Percentiles rank a stretch among this genome's conserved stretches.
Conservation (phyloP, 352 stramenopile genomes). For the Globisporangium carolinianum region DNA sequence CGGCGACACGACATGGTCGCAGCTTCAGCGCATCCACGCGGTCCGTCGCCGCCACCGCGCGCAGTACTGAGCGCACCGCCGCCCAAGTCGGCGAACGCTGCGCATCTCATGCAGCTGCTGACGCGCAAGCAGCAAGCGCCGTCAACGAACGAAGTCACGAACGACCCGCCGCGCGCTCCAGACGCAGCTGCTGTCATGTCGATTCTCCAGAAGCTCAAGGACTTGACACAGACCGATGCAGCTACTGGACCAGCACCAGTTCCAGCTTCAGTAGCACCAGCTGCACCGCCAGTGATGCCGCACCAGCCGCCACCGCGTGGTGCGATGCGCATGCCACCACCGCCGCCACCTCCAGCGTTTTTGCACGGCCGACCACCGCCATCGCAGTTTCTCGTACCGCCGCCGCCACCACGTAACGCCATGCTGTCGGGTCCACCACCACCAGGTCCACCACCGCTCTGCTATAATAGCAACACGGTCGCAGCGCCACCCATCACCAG, state of each 20-base stretch:
- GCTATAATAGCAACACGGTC: slow-evolving; percentile 5
- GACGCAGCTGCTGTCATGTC: slow-evolving; percentile 78
- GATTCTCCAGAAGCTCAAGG: slow-evolving; percentile 80
- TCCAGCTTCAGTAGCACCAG: slow-evolving; percentile 6
- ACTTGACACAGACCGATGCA: slow-evolving; percentile 25
- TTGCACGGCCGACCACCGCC: background rate
- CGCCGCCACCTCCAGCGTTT: slow-evolving; percentile 1
- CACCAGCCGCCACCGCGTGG: slow-evolving; percentile 12
- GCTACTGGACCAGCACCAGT: background rate
- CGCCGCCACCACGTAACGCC: background rate
- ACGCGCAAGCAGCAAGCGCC: slow-evolving; percentile 48
- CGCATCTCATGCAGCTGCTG: slow-evolving; percentile 79
- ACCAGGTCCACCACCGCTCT: slow-evolving; percentile 1
- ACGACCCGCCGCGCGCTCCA: slow-evolving; percentile 42
- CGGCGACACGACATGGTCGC: slow-evolving; percentile 5
- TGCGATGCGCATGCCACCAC: slow-evolving; percentile 2
- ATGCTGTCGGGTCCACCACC: background rate
- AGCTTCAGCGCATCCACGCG: background rate
- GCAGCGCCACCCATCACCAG: background rate
- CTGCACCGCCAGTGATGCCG: slow-evolving; percentile 6
- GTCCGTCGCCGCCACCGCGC: background rate
- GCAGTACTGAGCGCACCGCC: background rate
- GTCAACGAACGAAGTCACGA: slow-evolving; percentile 42
- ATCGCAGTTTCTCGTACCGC: slow-evolving; percentile 6
- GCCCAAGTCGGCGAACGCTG: slow-evolving; percentile 61